phyloP scores from a whole-genome alignment of 2,329 filamentous ascomycete species.

The Beauveria scarabaeidicola region DNA sequence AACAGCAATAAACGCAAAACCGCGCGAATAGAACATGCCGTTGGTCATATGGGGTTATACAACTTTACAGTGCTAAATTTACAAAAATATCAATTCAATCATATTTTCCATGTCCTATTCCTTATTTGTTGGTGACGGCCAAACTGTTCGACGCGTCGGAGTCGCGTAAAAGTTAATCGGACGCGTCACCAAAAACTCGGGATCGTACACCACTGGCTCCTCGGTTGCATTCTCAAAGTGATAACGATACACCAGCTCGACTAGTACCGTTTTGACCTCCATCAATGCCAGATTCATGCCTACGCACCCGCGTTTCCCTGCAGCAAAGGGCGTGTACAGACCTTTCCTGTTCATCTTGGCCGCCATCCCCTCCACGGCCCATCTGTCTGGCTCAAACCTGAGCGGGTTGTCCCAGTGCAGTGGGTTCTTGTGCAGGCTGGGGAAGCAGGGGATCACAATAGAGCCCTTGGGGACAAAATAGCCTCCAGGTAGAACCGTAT shows the following conservation, averaged over 20 bases:
- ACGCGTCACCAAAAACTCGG: constrained; percentile 15
- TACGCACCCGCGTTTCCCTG: constrained; percentile 45
- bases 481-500: constrained; percentile 45
- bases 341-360: constrained; percentile 40
- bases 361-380: constrained; percentile 33
- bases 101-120: not conserved
- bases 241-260: constrained; percentile 42
- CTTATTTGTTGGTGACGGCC: not conserved
- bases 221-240: constrained; percentile 15
- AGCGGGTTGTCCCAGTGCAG: constrained; percentile 44
- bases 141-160: not conserved
- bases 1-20: not conserved
- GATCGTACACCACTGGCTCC: constrained; percentile 15
- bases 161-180: constrained; percentile 17
- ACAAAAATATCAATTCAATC: no score
- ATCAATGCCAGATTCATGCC: constrained; percentile 51
- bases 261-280: constrained; percentile 46
- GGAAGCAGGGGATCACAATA: constrained; percentile 39
- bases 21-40: not conserved
- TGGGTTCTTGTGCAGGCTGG: constrained; percentile 39
- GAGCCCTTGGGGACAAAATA: constrained; percentile 40
- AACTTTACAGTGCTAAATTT: not conserved
- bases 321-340: constrained; percentile 46
- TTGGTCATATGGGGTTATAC: not conserved
- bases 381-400: constrained; percentile 46